Evolutionary conservation across 2,329 filamentous ascomycete species (phyloP), one percentile per base, ranked within the genome.

Genomic region (Diaporthe citrichinensis): DNA sequence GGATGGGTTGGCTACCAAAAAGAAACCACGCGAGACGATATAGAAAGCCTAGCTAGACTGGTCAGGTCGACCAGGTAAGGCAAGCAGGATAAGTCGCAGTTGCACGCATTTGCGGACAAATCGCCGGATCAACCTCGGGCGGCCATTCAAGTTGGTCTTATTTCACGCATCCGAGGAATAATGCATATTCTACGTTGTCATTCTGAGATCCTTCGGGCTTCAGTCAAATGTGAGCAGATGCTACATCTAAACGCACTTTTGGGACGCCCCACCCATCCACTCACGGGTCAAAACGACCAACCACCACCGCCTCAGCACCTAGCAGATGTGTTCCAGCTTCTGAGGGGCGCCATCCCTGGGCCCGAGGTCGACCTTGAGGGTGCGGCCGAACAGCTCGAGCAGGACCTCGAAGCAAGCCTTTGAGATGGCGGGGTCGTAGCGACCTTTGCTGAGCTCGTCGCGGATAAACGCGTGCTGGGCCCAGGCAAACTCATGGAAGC

Each of bases 401-500:
- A 98, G 85, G 84, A 98, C 93, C 87, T 98, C 94, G 82, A 98
- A 98, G 86, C 96, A 98, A 49, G 96, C 90, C 82, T 95, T 96
- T 5, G 92, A 92, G 74, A 98, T 89, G 28, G 94, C 95, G 0
- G 96, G 94, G 82, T 98, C 96, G 81, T 98, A 98, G 36, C 96
- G 90, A n/a, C 95, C 96, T 86, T 98, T 98, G 84, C 94, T 95
- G 76, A 97, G 87, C 86, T 98, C 96, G 81, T 98, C 96, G 25
- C 96, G 90, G 83, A 98, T 97, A 82, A 98, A 98, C 7, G 96
- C 96, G 86, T 98, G 96, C 84, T 98, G 96, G 4, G 96, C 95
- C 92, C 95, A 96, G n/a, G 95, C 94, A 78, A 94, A 92, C 86
- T 98, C 96, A 85, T 97, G 95, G 83, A 95, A 98, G 81, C 91